phyloP scores from a whole-genome alignment of 139 green algal species.

The Chlorella sp. region DNA sequence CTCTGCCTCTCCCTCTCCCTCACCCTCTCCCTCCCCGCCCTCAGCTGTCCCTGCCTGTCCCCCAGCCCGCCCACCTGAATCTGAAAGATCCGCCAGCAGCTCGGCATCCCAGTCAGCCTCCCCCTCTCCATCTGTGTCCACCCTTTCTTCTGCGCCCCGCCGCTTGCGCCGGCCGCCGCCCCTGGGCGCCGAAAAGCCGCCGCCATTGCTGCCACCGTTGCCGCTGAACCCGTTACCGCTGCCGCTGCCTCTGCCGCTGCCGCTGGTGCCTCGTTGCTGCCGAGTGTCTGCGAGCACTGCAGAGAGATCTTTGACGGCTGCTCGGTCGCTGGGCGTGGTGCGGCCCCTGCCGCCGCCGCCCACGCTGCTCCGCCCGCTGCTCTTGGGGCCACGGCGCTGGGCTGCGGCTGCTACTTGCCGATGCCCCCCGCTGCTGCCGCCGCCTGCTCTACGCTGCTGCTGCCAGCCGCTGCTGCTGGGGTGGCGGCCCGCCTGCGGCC shows the following conservation, averaged over 20 bases:
- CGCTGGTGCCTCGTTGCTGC: neutral
- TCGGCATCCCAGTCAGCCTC: slow-evolving; percentile 21
- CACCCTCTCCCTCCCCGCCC: too few relatives aligned
- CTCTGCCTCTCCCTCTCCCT: too few relatives aligned
- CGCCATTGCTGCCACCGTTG: too few relatives aligned
- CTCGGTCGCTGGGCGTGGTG: neutral
- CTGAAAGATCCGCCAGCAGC: slow-evolving; percentile 25
- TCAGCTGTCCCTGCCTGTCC: too few relatives aligned
- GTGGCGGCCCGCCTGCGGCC: neutral
- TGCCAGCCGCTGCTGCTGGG: neutral
- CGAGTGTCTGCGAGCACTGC: neutral
- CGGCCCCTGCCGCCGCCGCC: slow-evolving; percentile 14
- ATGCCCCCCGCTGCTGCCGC: neutral
- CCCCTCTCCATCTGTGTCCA: slow-evolving; percentile 36
- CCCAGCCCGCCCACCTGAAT: neutral
- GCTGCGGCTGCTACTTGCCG: neutral
- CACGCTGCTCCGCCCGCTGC: neutral
- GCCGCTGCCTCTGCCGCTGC: neutral
- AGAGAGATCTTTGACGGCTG: slow-evolving; percentile 4
- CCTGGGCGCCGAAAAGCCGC: too few relatives aligned
- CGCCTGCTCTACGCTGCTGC: neutral
- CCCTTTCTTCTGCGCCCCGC: neutral
- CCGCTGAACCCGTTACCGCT: neutral
- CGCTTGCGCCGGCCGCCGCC: neutral
- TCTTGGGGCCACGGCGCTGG: neutral